Base-by-base conservation (phyloP, 805 yeast genomes). In the Maudiozyma pseudohumilis region DNA sequence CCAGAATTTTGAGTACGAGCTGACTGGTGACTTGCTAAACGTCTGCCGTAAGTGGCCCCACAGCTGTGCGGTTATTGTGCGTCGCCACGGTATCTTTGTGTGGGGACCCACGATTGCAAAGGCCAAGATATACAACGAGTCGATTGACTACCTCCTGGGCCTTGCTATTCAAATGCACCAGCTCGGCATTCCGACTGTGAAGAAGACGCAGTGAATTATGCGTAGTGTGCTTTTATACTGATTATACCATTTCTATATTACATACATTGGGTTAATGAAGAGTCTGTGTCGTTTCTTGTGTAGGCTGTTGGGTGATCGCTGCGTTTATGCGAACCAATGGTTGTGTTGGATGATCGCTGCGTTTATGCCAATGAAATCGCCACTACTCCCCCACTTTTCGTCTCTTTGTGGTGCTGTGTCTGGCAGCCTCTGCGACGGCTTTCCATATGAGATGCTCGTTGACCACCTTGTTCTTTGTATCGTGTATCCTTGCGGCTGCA, bases 91-190 rank as follows among this genome's bases (percentile, higher is more conserved):
- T 1, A 79, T 89, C 32, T 89, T 80, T 55, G 95, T 87, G n/a
- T 89, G 96, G 96, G 96, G 96, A 18, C 85, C 80, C 49, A 75
- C 72, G 19, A 83, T 85, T 10, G 82, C 94, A 83, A 86, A 88
- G 61, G 96, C 96, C 34, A 89, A 89, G 61, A 73, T 89, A 11
- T 81, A 82, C 57, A 87, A 87, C 55, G 97, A 89, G 60, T 94
- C 96, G 13, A 75, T 89, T 42, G 96, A 89, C 53, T 89, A 88
- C 55, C 62, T 89, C 44, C 65, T 89, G 50, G 95, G 84, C 45
- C 60, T 88, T 46, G 95, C 92, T 1, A 72, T 88, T 26, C 81
- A 81, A 54, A 83, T 87, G 95, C 72, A 74, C 46, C 74, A 71
- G 48, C 57, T 74, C 39, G 87, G 86, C 1, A 69, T 86, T 29